These are phyloP conservation scores for Clonostachys rosea DNA, from an alignment of 2,329 filamentous ascomycete genomes.

Conservation along the genomic window DNA sequence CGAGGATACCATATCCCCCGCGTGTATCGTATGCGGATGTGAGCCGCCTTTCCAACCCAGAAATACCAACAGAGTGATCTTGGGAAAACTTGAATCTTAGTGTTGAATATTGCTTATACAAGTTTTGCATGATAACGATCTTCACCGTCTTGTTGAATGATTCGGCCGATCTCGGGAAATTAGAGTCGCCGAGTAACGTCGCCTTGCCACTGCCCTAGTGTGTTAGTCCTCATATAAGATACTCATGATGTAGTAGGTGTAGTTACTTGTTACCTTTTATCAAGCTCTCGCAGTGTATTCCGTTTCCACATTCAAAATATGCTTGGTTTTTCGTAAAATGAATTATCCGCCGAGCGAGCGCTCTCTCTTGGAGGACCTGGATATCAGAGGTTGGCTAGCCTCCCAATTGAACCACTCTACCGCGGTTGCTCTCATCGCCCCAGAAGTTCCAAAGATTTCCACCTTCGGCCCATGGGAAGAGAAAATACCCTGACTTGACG, in stretches of 20 bases:
- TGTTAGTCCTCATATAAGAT: too few relatives aligned
- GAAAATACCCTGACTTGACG: background rate
- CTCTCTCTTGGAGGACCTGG: slow-evolving; percentile 18
- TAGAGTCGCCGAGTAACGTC: background rate
- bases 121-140: background rate
- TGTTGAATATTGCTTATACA: background rate
- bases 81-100: background rate
- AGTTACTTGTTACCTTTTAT: background rate
- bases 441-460: background rate
- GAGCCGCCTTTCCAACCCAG: background rate
- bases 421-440: background rate
- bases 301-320: background rate
- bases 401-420: background rate
- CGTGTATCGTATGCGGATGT: background rate
- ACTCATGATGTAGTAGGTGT: too few relatives aligned
- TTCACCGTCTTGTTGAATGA: background rate
- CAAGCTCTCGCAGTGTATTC: background rate
- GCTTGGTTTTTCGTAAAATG: slow-evolving; percentile 12
- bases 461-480: background rate
- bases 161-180: background rate
- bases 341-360: slow-evolving; percentile 14
- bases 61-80: background rate
- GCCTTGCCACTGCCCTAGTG: background rate
- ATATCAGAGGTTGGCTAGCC: too few relatives aligned
- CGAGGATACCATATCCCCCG: background rate